Base-by-base conservation (phyloP, 129 eudicot genomes). In the Glebionis coronaria region DNA sequence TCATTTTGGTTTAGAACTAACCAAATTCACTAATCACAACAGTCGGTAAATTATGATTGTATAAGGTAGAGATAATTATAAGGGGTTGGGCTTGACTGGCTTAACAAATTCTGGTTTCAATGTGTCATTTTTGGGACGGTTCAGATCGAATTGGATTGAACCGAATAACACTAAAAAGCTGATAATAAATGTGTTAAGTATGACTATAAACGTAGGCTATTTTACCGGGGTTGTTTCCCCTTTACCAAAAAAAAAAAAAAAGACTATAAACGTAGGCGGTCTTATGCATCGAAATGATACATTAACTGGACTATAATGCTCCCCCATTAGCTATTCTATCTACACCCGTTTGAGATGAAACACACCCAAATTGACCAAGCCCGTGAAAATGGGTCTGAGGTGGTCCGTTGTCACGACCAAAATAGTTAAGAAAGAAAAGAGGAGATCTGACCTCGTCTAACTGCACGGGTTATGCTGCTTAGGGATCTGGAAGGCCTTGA, bases 401-500 rank as follows among this genome's bases (percentile, higher is more conserved):
- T n/a, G n/a, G n/a, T n/a, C n/a, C n/a, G n/a, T 11, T 58, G 47
- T 15, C 28, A 70, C 51, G n/a, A 35, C 23, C 29, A 64, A 13
- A 53, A 40, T 42, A 44, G 42, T 25, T 27, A 35, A 49, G 3
- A 57, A 25, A 45, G 23, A 56, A 11, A 44, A 55, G 12, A 45
- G 61, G 73, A 62, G 18, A 23, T 67, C 61, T 68, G 21, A 87
- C 98, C 98, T 85, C 98, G 83, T 82, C 96, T 84, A 56, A 93
- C 97, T 53, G 81, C 99, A 31, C 99, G 97, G 12, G 95, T 86
- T 69, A 93, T 82, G 76, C 89, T 91, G 82, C 92, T 78, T 54
- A 93, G 73, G 71, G 98, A 82, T 81, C 98, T 82, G 65, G 98
- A 54, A 73, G 95, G 90, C 84, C 97, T 86, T 59, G 97, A 72